Percentiles rank a stretch among this genome's conserved stretches.
phyloP scores from a whole-genome alignment of 768 basidiomycete genomes.

The Tubosaeta brunneosetosa region DNA sequence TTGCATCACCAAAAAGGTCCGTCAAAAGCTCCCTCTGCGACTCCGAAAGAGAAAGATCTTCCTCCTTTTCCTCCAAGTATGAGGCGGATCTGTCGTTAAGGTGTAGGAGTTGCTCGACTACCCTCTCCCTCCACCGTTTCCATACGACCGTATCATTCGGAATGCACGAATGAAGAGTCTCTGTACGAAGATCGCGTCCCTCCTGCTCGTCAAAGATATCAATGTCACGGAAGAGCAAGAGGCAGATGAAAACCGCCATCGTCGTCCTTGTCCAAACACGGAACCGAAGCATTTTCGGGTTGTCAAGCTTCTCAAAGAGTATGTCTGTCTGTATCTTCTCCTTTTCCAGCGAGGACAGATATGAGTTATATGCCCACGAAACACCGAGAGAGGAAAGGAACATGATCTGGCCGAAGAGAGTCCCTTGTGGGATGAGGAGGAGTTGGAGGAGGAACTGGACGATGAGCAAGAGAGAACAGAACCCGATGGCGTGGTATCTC shows the following conservation, averaged over 20 bases:
- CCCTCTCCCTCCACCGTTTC: neutral
- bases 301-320: conserved; percentile 9
- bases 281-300: neutral
- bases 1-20: conserved; percentile 14
- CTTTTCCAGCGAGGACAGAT: conserved; percentile 33
- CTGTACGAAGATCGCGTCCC: neutral
- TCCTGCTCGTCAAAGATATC: neutral
- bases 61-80: neutral
- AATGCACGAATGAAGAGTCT: neutral
- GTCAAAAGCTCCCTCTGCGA: neutral
- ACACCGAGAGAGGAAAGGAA: conserved; percentile 27
- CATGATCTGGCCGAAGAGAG: conserved; percentile 33
- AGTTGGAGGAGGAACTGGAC: conserved; percentile 32
- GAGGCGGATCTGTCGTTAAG: neutral
- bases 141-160: neutral
- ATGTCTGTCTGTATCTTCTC: conserved; percentile 18
- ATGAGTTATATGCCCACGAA: conserved; percentile 34
- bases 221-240: conserved; percentile 15
- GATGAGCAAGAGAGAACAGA: conserved; percentile 24
- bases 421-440: conserved; percentile 29
- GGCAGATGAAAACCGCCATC: conserved; percentile 21
- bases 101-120: neutral
- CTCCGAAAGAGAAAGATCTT: neutral
- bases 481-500: conserved; percentile 16
- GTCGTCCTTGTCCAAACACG: conserved; percentile 18